Evolutionary conservation across 2,329 filamentous ascomycete genomes (phyloP).

Genomic region (Aspergillus felis): DNA sequence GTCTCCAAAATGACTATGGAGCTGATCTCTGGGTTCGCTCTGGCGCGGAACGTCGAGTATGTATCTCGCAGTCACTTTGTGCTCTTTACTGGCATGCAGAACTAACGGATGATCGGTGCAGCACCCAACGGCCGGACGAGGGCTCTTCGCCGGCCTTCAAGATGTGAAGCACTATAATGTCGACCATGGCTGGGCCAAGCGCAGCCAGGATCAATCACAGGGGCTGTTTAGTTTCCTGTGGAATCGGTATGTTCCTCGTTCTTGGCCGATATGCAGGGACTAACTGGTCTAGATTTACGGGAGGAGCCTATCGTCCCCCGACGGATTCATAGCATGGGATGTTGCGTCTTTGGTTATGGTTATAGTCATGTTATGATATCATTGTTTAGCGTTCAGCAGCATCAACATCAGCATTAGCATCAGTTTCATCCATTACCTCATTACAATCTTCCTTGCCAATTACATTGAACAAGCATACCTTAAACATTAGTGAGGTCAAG

Average conservation of each 20-base stretch:
- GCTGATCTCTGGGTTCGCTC: constrained; percentile 34
- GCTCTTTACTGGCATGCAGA: neutral
- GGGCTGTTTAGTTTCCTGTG: constrained; percentile 14
- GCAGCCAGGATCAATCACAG: constrained; percentile 15
- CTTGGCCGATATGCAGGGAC: too few relatives aligned
- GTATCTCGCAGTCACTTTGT: neutral
- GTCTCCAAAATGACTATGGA: constrained; percentile 33
- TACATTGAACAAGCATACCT: neutral
- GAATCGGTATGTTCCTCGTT: constrained; percentile 19
- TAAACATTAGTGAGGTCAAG: too few relatives aligned
- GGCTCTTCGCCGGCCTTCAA: constrained; percentile 37
- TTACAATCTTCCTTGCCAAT: neutral
- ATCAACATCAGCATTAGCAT: too few relatives aligned
- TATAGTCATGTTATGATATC: neutral
- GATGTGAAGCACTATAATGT: constrained; percentile 38
- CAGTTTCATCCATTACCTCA: neutral
- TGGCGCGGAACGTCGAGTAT: constrained; percentile 19
- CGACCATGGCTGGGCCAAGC: constrained; percentile 33
- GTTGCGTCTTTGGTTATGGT: neutral
- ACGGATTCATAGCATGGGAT: neutral
- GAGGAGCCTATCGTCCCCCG: constrained; percentile 10
- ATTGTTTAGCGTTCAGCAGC: neutral
- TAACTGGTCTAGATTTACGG: constrained; percentile 12
- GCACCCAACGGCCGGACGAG: constrained; percentile 32
- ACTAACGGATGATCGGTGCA: constrained; percentile 5